Evolutionary conservation across 208 protist genomes (phyloP).

Genomic region (Trypanosoma avium): DNA sequence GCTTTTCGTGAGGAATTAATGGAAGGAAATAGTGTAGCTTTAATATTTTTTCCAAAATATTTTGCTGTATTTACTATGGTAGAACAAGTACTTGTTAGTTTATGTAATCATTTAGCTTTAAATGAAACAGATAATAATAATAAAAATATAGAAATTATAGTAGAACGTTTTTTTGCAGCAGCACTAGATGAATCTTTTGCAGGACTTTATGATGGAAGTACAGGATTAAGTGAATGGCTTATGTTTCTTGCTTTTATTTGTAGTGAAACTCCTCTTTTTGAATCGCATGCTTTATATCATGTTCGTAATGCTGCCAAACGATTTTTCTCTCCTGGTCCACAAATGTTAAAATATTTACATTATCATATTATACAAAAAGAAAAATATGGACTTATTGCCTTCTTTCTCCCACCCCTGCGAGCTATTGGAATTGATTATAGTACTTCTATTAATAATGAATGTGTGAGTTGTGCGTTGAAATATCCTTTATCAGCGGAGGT

Average conservation of each 20-base stretch:
- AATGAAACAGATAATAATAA: neutral
- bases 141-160: neutral
- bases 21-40: constrained; percentile 15
- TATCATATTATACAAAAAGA: constrained; percentile 41
- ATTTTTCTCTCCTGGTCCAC: constrained; percentile 16
- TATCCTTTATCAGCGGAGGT: constrained; percentile 37
- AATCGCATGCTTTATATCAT: constrained; percentile 22
- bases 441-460: constrained; percentile 27
- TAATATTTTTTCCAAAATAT: constrained; percentile 43
- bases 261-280: constrained; percentile 30
- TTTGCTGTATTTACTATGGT: constrained; percentile 33
- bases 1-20: constrained; percentile 23
- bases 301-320: constrained; percentile 30
- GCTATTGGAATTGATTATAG: constrained; percentile 69
- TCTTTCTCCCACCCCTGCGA: constrained; percentile 65
- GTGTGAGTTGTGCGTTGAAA: constrained; percentile 32
- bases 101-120: constrained; percentile 15
- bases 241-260: constrained; percentile 55
- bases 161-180: constrained; percentile 26
- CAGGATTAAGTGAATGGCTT: constrained; percentile 36
- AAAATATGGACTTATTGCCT: constrained; percentile 48
- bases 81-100: constrained; percentile 34
- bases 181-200: constrained; percentile 22
- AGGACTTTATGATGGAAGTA: neutral
- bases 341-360: constrained; percentile 39